phyloP scores from a whole-genome alignment of 208 protist genomes.

The Acanthamoeba castellanii region DNA sequence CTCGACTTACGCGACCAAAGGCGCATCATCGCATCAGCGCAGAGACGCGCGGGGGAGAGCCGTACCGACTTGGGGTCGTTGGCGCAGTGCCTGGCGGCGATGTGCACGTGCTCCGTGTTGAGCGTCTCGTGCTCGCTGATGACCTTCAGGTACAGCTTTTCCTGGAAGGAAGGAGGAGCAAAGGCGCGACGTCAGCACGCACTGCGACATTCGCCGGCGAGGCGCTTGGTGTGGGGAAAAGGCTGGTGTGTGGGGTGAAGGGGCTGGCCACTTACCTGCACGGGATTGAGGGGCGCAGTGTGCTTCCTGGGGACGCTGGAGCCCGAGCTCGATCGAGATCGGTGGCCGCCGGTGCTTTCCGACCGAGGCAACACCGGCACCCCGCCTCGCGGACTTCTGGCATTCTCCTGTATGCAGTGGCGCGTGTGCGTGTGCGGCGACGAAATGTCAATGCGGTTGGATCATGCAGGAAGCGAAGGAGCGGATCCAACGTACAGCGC shows the following conservation, averaged over 20 bases:
- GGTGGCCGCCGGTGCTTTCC: not conserved
- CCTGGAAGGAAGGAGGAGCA: not conserved
- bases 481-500: not conserved
- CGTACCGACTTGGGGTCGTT: constrained; percentile 65
- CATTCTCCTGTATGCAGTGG: not conserved
- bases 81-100: constrained; percentile 24
- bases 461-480: not conserved
- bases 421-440: not conserved
- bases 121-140: constrained; percentile 62
- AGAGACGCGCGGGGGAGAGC: too few relatives aligned
- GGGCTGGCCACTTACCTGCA: not conserved
- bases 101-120: constrained; percentile 17
- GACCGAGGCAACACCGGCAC: not conserved
- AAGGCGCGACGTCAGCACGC: too few relatives aligned
- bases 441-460: not conserved
- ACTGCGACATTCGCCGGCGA: too few relatives aligned
- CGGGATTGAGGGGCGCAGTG: not conserved
- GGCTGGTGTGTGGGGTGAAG: not conserved
- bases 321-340: too few relatives aligned
- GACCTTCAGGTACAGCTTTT: constrained; percentile 16
- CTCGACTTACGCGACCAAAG: too few relatives aligned
- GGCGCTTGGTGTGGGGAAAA: too few relatives aligned
- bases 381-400: not conserved
- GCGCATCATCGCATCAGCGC: too few relatives aligned
- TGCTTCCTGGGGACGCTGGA: not conserved